Base-by-base conservation (phyloP, 805 yeast species). In the Jamesozyma lodderae region DNA sequence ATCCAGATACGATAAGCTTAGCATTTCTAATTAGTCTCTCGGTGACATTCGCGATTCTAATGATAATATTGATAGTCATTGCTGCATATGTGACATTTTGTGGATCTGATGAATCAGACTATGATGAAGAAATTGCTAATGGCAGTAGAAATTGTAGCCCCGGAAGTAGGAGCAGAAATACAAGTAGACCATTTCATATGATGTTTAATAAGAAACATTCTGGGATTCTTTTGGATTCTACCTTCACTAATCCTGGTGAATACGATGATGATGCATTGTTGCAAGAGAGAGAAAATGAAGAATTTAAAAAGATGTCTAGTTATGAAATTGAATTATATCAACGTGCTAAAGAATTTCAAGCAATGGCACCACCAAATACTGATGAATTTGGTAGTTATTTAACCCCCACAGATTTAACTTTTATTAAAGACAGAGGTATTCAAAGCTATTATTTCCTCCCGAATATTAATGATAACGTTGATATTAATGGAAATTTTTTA, bases 351-450 rank as follows among this genome's bases (percentile, higher is more conserved):
- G 60, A 56, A 18, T 59, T 55, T 37, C 59, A 57, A 31, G 43
- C 41, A 25, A 31, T 53, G 37, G 49, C 47, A 22, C 60, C 62
- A 10, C 62, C 65, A 3, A 40, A 46, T 16, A 51, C 55, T 1
- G 52, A 53, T 35, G 53, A 54, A 22, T 57, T 60, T 40, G 61
- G 60, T 6, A 51, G 59, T 3, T 59, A 45, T 38, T 44, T 55
- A 26, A 51, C 49, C 18, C 45, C 45, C 10, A 43, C 45, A 18
- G 59, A 58, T 37, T 40, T 43, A 21, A 53, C 53, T 31, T 47
- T 52, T 33, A 52, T 60, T 19, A 56, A 53, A 33, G 64, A 59
- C 36, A 46, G 65, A 19, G 65, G 65, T 4, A 53, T 60, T 15
- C 63, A 59, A 44, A 52, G 60, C 19, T 60, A 55, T 38, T 56